A percentile compares a stretch with the other conserved stretches of the same genome.
Conservation (phyloP, 306 rosid species). For the Elaeagnus macrophylla region DNA sequence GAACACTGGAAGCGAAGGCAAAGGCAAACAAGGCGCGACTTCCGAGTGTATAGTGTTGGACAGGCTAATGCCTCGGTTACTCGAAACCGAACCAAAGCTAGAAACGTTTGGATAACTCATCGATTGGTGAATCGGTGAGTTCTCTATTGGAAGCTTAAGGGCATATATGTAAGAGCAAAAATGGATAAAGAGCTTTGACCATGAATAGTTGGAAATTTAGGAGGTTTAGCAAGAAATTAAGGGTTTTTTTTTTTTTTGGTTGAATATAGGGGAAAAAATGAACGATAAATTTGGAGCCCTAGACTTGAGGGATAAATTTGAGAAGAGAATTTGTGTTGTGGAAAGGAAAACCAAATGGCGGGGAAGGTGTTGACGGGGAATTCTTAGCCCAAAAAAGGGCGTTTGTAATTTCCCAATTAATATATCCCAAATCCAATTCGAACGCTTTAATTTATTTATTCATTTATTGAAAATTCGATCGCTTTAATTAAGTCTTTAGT, state of each 20-base stretch:
- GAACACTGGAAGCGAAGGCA: conserved; percentile 90
- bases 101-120: conserved; percentile 51
- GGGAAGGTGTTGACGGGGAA: conserved; percentile 36
- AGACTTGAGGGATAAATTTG: conserved; percentile 31
- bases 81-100: conserved; percentile 21
- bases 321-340: conserved; percentile 30
- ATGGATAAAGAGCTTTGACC: conserved; percentile 14
- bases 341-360: conserved; percentile 59
- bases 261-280: neutral
- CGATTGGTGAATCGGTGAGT: conserved; percentile 37
- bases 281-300: conserved; percentile 33
- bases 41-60: conserved; percentile 81
- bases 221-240: conserved; percentile 29
- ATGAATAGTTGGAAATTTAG: conserved; percentile 31
- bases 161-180: conserved; percentile 35
- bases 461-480: too few relatives aligned
- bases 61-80: conserved; percentile 56
- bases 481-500: too few relatives aligned
- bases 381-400: too few relatives aligned
- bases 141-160: conserved; percentile 19
- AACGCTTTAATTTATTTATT: too few relatives aligned
- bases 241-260: conserved; percentile 25
- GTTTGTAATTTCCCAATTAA: too few relatives aligned
- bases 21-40: conserved; percentile 77
- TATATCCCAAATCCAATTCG: too few relatives aligned